phyloP scores from a whole-genome alignment of 2,329 filamentous ascomycete species.

The Fusarium sp. region DNA sequence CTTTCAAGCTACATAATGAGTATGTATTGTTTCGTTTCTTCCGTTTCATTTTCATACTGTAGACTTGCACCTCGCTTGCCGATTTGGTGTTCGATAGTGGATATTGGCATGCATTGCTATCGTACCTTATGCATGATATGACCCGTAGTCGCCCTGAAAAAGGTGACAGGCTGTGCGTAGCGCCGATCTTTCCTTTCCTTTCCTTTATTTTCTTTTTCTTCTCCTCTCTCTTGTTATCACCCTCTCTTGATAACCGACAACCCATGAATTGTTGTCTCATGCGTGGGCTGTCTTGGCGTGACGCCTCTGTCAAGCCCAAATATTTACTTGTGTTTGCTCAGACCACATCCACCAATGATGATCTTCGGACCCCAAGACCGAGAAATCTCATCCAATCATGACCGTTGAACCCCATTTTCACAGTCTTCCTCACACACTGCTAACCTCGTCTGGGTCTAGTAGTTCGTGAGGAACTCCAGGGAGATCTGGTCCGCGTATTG shows the following conservation, averaged over 20 bases:
- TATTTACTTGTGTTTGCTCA: neutral
- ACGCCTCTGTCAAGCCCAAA: too few relatives aligned
- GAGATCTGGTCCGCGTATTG: neutral
- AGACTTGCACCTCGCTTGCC: neutral
- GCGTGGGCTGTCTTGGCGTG: neutral
- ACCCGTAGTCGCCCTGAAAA: neutral
- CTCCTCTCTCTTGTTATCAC: too few relatives aligned
- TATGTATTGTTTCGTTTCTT: neutral
- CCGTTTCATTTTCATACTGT: rapidly evolving
- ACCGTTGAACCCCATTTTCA: too few relatives aligned
- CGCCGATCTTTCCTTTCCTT: neutral
- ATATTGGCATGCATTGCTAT: neutral
- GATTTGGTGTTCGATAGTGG: neutral
- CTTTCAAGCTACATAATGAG: neutral
- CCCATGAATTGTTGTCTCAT: neutral
- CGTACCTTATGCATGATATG: neutral
- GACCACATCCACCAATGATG: rapidly evolving
- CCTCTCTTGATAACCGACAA: neutral
- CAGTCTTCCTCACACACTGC: neutral
- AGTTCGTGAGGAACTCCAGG: neutral
- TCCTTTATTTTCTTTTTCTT: rapidly evolving
- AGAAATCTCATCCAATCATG: rapidly evolving
- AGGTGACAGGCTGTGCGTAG: rapidly evolving
- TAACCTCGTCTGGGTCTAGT: neutral
- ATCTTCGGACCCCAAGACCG: rapidly evolving